These are phyloP conservation scores for Chlamydomonas reinhardtii DNA, from an alignment of 163 green algal genomes.

Conservation along the genomic window DNA sequence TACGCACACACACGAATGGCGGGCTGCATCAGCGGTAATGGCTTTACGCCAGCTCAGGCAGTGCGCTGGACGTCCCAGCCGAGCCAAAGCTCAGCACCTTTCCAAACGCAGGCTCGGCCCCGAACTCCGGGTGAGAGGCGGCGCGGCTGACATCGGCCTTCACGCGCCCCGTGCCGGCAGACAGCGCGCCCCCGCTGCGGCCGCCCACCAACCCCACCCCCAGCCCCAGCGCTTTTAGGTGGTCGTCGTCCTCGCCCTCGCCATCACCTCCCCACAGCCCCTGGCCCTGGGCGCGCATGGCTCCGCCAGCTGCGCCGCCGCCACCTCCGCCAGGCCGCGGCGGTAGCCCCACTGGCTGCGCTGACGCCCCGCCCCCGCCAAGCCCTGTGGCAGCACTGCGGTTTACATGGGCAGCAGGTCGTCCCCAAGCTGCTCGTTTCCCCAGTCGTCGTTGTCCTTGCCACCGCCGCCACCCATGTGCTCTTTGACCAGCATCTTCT, in stretches of 20 bases:
- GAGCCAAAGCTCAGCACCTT: constrained; percentile 40
- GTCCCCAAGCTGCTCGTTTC: constrained; percentile 76
- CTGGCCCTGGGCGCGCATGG: background rate
- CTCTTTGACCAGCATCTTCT: constrained; percentile 64
- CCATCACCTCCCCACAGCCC: background rate
- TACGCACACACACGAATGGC: too few relatives aligned
- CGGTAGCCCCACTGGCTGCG: background rate
- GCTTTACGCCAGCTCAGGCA: constrained; percentile 38
- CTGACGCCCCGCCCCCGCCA: background rate
- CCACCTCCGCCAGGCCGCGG: background rate
- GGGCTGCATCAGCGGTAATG: too few relatives aligned
- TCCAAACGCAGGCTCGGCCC: background rate
- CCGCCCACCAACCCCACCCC: background rate
- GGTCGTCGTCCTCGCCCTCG: background rate
- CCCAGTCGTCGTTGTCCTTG: constrained; percentile 74
- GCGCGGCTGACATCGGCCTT: too few relatives aligned
- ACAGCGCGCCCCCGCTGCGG: background rate
- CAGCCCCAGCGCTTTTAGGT: constrained; percentile 22
- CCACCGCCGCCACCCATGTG: constrained; percentile 1
- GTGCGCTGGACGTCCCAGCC: background rate
- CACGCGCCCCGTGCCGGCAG: too few relatives aligned
- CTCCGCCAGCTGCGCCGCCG: background rate
- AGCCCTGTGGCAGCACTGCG: too few relatives aligned
- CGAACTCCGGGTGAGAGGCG: background rate
- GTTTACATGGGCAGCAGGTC: constrained; percentile 79